phyloP scores from a whole-genome alignment of 352 stramenopile species.

The Globisporangium irregulare region DNA sequence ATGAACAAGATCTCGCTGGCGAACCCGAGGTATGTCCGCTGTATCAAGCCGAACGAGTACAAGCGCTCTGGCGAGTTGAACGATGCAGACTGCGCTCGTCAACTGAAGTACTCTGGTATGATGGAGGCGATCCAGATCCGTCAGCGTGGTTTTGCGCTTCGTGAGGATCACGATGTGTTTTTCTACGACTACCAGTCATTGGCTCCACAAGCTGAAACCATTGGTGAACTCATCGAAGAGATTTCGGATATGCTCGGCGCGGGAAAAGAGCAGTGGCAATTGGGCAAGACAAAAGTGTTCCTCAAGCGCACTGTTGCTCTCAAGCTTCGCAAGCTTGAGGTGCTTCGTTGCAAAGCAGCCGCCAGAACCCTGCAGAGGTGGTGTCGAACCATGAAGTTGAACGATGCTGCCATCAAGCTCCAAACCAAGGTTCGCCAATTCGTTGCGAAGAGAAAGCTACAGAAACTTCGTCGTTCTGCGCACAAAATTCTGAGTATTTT shows the following conservation, averaged over 20 bases:
- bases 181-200: conserved; percentile 90
- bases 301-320: conserved; percentile 75
- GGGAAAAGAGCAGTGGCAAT: conserved; percentile 87
- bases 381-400: conserved; percentile 67
- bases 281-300: conserved; percentile 89
- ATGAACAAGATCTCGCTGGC: conserved; percentile 89
- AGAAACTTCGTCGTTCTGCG: conserved; percentile 49
- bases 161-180: conserved; percentile 89
- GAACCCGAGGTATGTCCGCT: conserved; percentile 87
- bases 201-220: conserved; percentile 78
- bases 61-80: conserved; percentile 80
- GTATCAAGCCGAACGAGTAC: conserved; percentile 87
- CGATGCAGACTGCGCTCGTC: conserved; percentile 76
- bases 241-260: conserved; percentile 85
- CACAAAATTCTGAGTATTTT: conserved; percentile 62
- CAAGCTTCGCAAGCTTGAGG: conserved; percentile 81
- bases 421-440: conserved; percentile 75
- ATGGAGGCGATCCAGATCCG: conserved; percentile 91
- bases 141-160: conserved; percentile 82
- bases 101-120: conserved; percentile 91
- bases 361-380: conserved; percentile 81
- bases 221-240: conserved; percentile 77
- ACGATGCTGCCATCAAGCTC: conserved; percentile 56
- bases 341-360: conserved; percentile 80
- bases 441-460: conserved; percentile 51